Evolutionary conservation across 345 rosid genomes (phyloP).

Genomic region (Combretum micranthum): DNA sequence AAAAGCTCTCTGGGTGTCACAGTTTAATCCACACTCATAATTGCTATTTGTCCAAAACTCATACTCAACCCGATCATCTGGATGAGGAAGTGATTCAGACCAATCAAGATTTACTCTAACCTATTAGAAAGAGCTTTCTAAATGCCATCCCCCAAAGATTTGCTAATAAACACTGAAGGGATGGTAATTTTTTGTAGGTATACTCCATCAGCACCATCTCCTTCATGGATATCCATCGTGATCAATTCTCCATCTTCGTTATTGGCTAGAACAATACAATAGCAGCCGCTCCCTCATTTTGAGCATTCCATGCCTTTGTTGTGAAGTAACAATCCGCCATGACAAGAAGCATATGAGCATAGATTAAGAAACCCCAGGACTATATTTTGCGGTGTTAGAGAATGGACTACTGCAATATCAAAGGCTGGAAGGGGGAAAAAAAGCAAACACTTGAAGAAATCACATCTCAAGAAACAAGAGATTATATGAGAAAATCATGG

Average conservation of each 20-base stretch:
- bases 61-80: slow-evolving; percentile 72
- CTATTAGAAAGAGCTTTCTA: slow-evolving; percentile 37
- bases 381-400: too few relatives aligned
- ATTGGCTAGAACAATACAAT: slow-evolving; percentile 54
- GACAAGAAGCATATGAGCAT: neutral
- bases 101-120: slow-evolving; percentile 60
- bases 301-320: slow-evolving; percentile 65
- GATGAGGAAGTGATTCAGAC: slow-evolving; percentile 71
- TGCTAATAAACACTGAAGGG: slow-evolving; percentile 53
- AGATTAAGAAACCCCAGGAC: too few relatives aligned
- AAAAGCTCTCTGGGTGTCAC: slow-evolving; percentile 54
- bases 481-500: too few relatives aligned
- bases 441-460: too few relatives aligned
- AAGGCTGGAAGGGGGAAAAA: too few relatives aligned
- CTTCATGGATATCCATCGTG: slow-evolving; percentile 62
- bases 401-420: too few relatives aligned
- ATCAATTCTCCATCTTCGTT: slow-evolving; percentile 37
- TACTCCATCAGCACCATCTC: slow-evolving; percentile 26
- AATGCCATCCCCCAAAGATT: slow-evolving; percentile 47
- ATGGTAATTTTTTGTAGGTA: slow-evolving; percentile 50
- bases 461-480: too few relatives aligned
- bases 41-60: slow-evolving; percentile 75
- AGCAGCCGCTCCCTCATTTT: slow-evolving; percentile 56
- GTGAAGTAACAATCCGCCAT: slow-evolving; percentile 51
- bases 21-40: slow-evolving; percentile 58